Conservation (phyloP, 306 rosid genomes). For the Fragaria nilgerrensis region DNA sequence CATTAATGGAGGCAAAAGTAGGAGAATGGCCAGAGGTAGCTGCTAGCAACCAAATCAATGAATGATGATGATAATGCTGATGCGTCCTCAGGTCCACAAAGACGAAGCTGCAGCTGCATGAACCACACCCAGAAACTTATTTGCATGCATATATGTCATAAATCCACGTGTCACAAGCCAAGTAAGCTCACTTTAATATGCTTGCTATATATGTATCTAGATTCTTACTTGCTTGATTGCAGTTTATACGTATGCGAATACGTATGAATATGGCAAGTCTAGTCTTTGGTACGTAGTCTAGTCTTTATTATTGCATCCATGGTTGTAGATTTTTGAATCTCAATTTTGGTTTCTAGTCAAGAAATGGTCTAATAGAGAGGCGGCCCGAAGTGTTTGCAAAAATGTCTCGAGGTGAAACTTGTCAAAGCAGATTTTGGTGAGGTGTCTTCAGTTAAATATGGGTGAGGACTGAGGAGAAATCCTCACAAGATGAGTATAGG, state of each 20-base stretch:
- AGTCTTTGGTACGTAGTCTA: neutral
- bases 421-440: too few relatives aligned
- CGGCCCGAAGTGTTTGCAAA: too few relatives aligned
- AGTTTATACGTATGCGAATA: neutral
- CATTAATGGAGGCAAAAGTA: slow-evolving; percentile 1
- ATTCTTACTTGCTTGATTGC: neutral
- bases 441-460: too few relatives aligned
- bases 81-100: neutral
- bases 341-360: too few relatives aligned
- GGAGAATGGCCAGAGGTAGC: neutral
- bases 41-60: neutral
- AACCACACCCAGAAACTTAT: neutral
- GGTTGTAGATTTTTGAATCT: too few relatives aligned
- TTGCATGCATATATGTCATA: neutral
- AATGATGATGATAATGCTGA: neutral
- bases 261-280: neutral
- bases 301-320: too few relatives aligned
- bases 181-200: neutral
- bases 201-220: neutral
- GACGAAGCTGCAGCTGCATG: neutral
- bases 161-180: neutral
- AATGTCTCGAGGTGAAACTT: too few relatives aligned
- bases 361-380: too few relatives aligned
- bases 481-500: too few relatives aligned
- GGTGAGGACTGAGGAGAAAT: too few relatives aligned